Conservation (phyloP, 306 rosid species). For the Delonix regia region DNA sequence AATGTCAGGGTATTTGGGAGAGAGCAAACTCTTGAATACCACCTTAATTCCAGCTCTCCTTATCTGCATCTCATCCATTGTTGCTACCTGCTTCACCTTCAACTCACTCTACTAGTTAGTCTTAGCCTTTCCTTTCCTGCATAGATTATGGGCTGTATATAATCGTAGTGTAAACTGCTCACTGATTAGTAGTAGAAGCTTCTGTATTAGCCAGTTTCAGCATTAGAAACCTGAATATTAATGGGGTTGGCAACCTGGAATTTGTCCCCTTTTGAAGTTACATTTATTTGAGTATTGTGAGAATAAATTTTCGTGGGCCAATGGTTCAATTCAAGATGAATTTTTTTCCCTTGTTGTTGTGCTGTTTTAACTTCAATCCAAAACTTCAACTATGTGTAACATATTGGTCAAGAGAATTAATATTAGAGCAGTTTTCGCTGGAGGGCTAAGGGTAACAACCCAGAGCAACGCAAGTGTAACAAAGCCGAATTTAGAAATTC, state of each 20-base stretch:
- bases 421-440: background rate
- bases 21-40: conserved; percentile 63
- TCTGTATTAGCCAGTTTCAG: conserved; percentile 4
- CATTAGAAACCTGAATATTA: background rate
- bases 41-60: conserved; percentile 74
- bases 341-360: background rate
- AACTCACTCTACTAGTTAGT: conserved; percentile 74
- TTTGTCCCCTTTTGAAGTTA: conserved; percentile 1
- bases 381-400: background rate
- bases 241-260: background rate
- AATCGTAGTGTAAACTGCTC: conserved; percentile 9
- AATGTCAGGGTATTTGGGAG: conserved; percentile 63
- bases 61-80: conserved; percentile 69
- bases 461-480: no score
- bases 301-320: background rate
- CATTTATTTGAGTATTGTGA: background rate
- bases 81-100: conserved; percentile 76
- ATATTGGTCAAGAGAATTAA: background rate
- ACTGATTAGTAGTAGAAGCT: conserved; percentile 7
- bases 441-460: background rate
- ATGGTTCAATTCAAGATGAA: background rate
- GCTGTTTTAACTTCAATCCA: background rate
- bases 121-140: conserved; percentile 4
- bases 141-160: conserved; percentile 30
- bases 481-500: no score